Conservation (phyloP, 2,329 filamentous ascomycete genomes). For the Aureobasidium leucospermi region DNA sequence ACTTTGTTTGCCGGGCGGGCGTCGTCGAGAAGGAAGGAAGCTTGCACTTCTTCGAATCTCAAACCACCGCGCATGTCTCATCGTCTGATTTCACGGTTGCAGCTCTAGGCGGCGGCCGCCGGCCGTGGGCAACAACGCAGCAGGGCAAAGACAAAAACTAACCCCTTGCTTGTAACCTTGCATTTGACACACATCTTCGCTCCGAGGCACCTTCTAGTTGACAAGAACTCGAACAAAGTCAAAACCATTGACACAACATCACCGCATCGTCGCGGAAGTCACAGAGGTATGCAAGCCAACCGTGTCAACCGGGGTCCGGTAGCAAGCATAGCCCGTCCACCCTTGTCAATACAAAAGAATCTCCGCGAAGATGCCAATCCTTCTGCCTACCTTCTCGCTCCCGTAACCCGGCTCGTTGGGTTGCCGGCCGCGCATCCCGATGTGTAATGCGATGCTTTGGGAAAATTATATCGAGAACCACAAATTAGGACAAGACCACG, state of each 20-base stretch:
- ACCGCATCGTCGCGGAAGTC: not conserved
- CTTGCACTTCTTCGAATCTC: not conserved
- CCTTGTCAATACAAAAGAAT: not conserved
- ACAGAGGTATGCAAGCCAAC: not conserved
- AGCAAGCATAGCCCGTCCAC: not conserved
- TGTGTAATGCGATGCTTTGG: not conserved
- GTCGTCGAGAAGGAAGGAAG: not conserved
- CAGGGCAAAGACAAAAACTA: not conserved
- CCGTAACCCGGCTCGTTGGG: not conserved
- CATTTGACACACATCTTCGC: not conserved
- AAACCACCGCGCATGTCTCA: constrained; percentile 8
- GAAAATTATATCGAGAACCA: not conserved
- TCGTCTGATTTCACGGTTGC: not conserved
- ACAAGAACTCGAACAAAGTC: not conserved
- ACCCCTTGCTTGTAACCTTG: not conserved
- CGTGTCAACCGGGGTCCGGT: not conserved
- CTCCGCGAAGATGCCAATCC: not conserved
- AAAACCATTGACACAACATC: not conserved
- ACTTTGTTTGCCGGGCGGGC: not conserved
- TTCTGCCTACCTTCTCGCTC: not conserved
- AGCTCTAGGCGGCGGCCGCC: not conserved
- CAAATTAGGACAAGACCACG: too few relatives aligned
- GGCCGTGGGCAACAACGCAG: not conserved
- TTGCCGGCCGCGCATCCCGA: not conserved
- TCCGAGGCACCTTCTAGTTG: not conserved